Base-by-base conservation (phyloP, 192 early-diverging fungal genomes). In the Coemansia sp. region DNA sequence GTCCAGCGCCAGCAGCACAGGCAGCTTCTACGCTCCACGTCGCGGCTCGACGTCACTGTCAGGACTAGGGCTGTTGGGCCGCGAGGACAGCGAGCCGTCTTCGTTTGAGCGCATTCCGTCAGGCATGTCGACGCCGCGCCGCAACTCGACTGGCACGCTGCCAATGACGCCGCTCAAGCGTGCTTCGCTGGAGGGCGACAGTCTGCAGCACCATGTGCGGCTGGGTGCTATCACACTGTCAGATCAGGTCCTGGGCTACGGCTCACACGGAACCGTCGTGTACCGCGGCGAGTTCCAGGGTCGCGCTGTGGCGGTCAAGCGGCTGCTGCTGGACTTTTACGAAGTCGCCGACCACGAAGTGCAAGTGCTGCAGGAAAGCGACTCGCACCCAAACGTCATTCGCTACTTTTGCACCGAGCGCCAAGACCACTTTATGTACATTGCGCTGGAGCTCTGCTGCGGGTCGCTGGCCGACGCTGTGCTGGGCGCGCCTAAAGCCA, bases 211-310 rank as follows among this genome's bases (percentile, higher is more conserved):
- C 67, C 77, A 74, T 8, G 41, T 71, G 38, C 75, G 87, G 0
- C 75, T 84, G 48, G 82, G 85, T 0, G 71, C 74, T 0, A 72
- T 94, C 11, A 68, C 73, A 8, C 78, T 93, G 11, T 76, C 88
- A 0, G 85, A 88, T 57, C 82, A 79, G 4, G 74, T 89, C 43
- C 62, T 89, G 67, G 94, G 95, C 4, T 93, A 95, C 69, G 97
- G 97, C 62, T 93, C 91, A 57, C 95, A 98, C 72, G 97, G 97
- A 16, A 99, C 97, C 0, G 89, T 98, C 8, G 97, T 99, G 38
- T 96, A 93, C 69, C 89, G 90, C 49, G 97, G 96, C n/a, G 84
- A 75, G 8, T 98, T 96, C 74, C 92, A 96, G 72, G 93, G 92
- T 19, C 86, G 94, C 9, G 78, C 88, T 5, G 96, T 98, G 10